Evolutionary conservation across 2,329 filamentous ascomycete species (phyloP).

Genomic region (Sordariomycetes sp.): DNA sequence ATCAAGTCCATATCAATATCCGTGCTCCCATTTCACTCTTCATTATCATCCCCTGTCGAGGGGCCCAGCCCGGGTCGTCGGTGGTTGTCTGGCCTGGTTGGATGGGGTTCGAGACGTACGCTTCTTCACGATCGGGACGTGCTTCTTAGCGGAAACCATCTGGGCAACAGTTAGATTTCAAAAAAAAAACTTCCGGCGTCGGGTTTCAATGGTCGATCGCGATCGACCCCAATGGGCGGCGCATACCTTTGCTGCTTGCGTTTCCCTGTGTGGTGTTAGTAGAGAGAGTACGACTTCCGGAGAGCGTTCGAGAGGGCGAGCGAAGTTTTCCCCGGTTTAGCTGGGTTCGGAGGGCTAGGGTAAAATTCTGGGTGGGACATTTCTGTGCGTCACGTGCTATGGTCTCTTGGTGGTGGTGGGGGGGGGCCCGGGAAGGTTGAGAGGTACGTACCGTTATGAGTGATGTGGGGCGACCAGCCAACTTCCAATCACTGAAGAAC

Average conservation of each 20-base stretch:
- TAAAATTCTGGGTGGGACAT: constrained; percentile 3
- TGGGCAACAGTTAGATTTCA: constrained; percentile 18
- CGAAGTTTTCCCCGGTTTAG: constrained; percentile 4
- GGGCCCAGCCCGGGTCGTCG: background rate
- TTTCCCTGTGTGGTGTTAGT: constrained; percentile 5
- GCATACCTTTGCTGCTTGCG: constrained; percentile 4
- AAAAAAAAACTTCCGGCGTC: background rate
- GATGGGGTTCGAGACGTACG: constrained; percentile 50
- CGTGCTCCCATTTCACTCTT: background rate
- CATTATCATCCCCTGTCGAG: background rate
- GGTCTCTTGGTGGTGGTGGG: background rate
- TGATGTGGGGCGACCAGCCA: too few relatives aligned
- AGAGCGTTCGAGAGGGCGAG: background rate
- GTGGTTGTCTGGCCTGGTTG: constrained; percentile 4
- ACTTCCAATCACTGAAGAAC: background rate
- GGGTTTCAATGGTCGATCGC: background rate
- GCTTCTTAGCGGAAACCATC: constrained; percentile 99
- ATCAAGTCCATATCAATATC: constrained; percentile 10
- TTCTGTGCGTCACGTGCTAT: constrained; percentile 6
- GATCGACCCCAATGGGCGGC: background rate
- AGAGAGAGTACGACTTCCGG: background rate
- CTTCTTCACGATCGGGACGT: constrained; percentile 99
- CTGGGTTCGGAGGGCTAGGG: constrained; percentile 1
- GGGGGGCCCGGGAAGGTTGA: background rate
- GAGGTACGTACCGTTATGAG: background rate